phyloP scores from a whole-genome alignment of 2,329 filamentous ascomycete genomes.

The Domatiomyces catenatus region DNA sequence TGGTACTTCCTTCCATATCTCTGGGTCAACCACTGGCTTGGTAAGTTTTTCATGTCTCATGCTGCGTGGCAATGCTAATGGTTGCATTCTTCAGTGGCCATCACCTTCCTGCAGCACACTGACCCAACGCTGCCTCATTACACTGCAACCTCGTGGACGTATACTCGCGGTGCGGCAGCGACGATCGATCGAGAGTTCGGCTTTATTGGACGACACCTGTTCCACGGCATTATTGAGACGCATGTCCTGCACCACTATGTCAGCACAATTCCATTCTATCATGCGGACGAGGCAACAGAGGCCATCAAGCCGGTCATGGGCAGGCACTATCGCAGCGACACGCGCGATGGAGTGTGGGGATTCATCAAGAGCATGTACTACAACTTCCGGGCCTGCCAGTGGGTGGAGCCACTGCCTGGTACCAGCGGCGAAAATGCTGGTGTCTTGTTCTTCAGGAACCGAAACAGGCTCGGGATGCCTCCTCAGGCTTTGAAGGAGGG shows the following conservation, averaged over 20 bases:
- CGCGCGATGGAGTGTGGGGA: constrained; percentile 57
- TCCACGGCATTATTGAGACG: constrained; percentile 95
- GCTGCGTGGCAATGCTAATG: constrained; percentile 3
- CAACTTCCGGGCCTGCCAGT: constrained; percentile 78
- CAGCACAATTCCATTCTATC: constrained; percentile 89
- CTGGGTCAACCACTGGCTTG: constrained; percentile 98
- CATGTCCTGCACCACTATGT: constrained; percentile 98
- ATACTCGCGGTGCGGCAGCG: constrained; percentile 78
- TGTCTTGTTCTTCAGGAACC: constrained; percentile 89
- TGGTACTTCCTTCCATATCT: constrained; percentile 95
- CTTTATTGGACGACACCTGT: constrained; percentile 76
- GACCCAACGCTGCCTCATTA: constrained; percentile 91
- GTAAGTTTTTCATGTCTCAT: constrained; percentile 43
- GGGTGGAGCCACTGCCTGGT: constrained; percentile 82
- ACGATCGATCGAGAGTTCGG: constrained; percentile 97
- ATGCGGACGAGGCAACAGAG: constrained; percentile 85
- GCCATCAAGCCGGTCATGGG: constrained; percentile 95
- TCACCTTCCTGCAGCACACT: constrained; percentile 95
- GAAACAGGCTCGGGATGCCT: constrained; percentile 62
- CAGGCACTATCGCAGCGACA: constrained; percentile 78
- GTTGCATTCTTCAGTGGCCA: constrained; percentile 53
- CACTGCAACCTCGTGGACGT: constrained; percentile 73
- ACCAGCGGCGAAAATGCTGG: constrained; percentile 67
- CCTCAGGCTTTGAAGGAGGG: constrained; percentile 20
- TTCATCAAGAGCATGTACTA: constrained; percentile 76